Evolutionary conservation across 2,329 filamentous ascomycete species (phyloP), one percentile per base, ranked within the genome.

Genomic region (Eutypella sp.): DNA sequence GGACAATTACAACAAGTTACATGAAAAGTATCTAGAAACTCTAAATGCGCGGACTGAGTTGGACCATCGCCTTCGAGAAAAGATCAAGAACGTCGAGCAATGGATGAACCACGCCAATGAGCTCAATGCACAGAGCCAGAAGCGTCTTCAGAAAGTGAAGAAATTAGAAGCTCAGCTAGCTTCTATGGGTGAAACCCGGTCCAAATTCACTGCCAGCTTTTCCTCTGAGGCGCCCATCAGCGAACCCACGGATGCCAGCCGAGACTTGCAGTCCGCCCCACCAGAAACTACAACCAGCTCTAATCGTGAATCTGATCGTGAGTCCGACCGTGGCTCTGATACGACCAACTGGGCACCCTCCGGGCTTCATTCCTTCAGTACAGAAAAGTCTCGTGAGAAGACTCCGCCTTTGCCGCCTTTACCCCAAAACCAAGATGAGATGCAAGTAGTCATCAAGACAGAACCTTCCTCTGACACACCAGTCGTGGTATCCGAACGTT

Each of bases 381-480:
- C 47, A 20, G 48, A 45, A 27, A 25, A 40, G 8, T 38, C 46
- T 20, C 45, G 33, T 16, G 47, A 50, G 16, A 49, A 48, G 15
- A 33, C 44, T 5, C 40, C 48, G 42, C 47, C 54, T 16, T 53
- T 70, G 3, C 68, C 68, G 22, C 55, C 57, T 13, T 47, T 67
- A 8, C 58, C 61, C 4, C 47, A 44, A 16, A 39, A 46, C 5
- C 41, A 38, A n/a, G 36, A 40, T 13, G n/a, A 20, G 16, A 23
- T 37, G 13, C 8, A 33, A 3, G 31, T 42, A 24, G 10, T 38
- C 3, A 54, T 79, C 20, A 80, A 81, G 53, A 46, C 63, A n/a
- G 77, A 81, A 49, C 72, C 73, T 13, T 76, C 73, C 4, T 82
- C 78, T 1, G 77, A 81, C 46, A 58, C 57, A 2, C 75, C 73